phyloP scores from a whole-genome alignment of 345 rosid species.

The Salix udensis region DNA sequence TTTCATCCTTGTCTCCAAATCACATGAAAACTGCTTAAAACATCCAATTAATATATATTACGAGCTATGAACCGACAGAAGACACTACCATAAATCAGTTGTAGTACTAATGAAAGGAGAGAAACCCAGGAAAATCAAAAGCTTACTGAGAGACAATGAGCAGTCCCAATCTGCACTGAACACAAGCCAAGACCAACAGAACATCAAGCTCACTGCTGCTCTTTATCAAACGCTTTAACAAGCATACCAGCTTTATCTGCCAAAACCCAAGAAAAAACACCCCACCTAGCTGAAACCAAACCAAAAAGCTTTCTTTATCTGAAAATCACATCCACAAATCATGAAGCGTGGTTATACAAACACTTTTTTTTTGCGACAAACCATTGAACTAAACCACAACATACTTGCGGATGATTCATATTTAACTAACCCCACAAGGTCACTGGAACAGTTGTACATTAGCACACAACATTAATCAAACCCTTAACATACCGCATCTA shows the following conservation, averaged over 20 bases:
- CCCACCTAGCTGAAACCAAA: conserved; percentile 20
- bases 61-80: neutral
- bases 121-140: conserved; percentile 1
- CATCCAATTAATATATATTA: neutral
- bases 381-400: conserved; percentile 21
- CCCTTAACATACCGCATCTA: too few relatives aligned
- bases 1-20: conserved; percentile 52
- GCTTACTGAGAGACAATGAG: conserved; percentile 5
- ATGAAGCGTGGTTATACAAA: conserved; percentile 28
- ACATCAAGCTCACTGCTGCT: conserved; percentile 14
- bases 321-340: conserved; percentile 36
- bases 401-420: conserved; percentile 15
- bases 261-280: neutral
- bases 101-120: neutral
- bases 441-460: neutral
- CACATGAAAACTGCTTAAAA: neutral
- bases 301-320: conserved; percentile 23
- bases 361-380: conserved; percentile 8
- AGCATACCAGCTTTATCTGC: conserved; percentile 27
- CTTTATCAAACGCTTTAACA: conserved; percentile 22
- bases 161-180: conserved; percentile 31
- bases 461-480: neutral
- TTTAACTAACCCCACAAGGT: neutral
- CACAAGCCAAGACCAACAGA: conserved; percentile 12
- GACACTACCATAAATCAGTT: conserved; percentile 10